These are phyloP conservation scores for Fragilaria crotonensis DNA, from an alignment of 108 stramenopile species.

Conservation along the genomic window DNA sequence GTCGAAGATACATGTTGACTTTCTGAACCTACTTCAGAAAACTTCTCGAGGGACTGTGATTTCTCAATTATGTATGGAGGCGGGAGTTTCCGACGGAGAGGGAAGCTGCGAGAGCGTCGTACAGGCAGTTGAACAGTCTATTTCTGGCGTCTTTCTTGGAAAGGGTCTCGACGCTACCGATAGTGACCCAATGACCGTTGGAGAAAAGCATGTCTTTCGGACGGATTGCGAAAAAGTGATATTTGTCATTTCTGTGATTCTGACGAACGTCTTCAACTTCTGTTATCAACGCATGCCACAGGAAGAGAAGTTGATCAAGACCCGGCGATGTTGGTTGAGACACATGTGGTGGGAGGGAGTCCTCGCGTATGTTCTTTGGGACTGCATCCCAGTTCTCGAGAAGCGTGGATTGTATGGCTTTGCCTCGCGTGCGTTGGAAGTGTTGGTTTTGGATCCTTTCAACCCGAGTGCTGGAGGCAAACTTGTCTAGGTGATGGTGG, in stretches of 20 bases:
- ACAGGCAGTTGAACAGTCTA: constrained; percentile 9
- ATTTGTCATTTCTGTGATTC: constrained; percentile 30
- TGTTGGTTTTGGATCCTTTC: constrained; percentile 36
- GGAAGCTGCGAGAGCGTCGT: not conserved
- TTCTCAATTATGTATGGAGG: constrained; percentile 3
- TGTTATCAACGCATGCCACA: constrained; percentile 13
- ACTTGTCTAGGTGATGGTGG: not conserved
- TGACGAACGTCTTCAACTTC: constrained; percentile 31
- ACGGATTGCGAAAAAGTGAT: constrained; percentile 62
- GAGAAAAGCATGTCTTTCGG: no score
- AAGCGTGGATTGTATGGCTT: constrained; percentile 39
- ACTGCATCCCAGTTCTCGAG: constrained; percentile 59
- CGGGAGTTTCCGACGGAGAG: not conserved
- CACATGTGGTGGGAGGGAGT: constrained; percentile 73
- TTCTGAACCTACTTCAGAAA: constrained; percentile 1
- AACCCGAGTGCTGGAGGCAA: not conserved
- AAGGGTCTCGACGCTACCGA: no score
- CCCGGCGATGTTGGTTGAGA: constrained; percentile 61
- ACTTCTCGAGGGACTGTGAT: not conserved
- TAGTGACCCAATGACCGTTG: no score
- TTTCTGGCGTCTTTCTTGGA: no score
- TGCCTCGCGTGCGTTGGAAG: constrained; percentile 37
- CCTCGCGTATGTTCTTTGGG: constrained; percentile 69
- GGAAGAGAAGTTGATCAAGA: constrained; percentile 8
- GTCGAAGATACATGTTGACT: constrained; percentile 10